Evolutionary conservation across 1,139 yeast genomes (phyloP).

Genomic region (Meyerozyma athensensis): DNA sequence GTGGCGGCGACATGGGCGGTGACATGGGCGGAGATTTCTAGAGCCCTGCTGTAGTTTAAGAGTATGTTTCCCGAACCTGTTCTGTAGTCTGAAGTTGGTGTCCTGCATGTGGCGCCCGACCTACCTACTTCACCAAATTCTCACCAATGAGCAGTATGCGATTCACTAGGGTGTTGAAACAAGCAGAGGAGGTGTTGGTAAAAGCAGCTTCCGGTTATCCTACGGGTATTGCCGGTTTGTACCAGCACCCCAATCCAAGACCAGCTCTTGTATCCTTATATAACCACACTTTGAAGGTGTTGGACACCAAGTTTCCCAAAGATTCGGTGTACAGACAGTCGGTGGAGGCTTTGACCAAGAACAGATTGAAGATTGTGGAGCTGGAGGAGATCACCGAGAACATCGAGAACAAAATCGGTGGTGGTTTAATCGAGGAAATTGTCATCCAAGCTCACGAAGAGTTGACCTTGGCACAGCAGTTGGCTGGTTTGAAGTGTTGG

Average conservation of each 20-base stretch:
- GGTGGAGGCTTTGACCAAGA: constrained; percentile 65
- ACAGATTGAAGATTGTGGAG: constrained; percentile 67
- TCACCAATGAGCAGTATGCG: constrained; percentile 19
- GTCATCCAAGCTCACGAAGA: constrained; percentile 83
- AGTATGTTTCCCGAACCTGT: background rate
- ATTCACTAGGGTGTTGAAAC: constrained; percentile 40
- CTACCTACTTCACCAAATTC: too few relatives aligned
- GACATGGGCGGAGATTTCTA: constrained; percentile 11
- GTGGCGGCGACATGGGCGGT: constrained; percentile 19
- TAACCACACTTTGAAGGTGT: constrained; percentile 58
- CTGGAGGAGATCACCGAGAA: constrained; percentile 56
- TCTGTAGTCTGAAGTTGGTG: background rate
- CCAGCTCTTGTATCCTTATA: constrained; percentile 73
- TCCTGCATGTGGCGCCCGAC: too few relatives aligned
- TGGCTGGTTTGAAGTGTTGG: constrained; percentile 67
- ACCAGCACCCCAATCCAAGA: constrained; percentile 80
- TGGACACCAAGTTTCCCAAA: constrained; percentile 59
- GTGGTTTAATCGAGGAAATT: constrained; percentile 81
- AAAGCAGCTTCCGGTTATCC: constrained; percentile 67
- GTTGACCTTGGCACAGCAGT: constrained; percentile 59
- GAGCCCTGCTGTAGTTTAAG: too few relatives aligned
- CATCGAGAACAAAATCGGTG: constrained; percentile 73
- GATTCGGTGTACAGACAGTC: constrained; percentile 74
- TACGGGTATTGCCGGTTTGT: constrained; percentile 76
- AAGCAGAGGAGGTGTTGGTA: constrained; percentile 58